Base-by-base conservation (phyloP, 495 filamentous ascomycete genomes). In the Penicillium atrosanguineum region DNA sequence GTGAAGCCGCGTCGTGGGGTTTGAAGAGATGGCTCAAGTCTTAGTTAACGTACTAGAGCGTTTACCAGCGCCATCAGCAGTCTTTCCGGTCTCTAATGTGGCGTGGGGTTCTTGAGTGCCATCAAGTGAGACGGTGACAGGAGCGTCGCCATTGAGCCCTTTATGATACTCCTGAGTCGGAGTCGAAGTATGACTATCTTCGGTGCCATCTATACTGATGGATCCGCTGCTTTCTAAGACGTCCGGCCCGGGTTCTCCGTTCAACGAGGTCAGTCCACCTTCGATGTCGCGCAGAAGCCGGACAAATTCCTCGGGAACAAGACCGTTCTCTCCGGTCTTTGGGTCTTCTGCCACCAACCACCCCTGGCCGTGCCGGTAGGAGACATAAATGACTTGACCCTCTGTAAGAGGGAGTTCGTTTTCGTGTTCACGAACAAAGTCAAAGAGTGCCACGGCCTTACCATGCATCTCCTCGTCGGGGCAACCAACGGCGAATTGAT, bases 401-500 rank as follows among this genome's bases (percentile, higher is more conserved):
- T 98, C 94, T 0, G 87, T 85, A 18, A 98, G 75, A 15, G 90
- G 91, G 14, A 98, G 81, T 71, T 98, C 94, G 59, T 96, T 98
- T 63, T 96, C 91, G 63, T 97, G 96, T 67, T 97, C 94, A 23
- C 91, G 83, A 47, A 85, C 83, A 68, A 98, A 98, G 68, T 96
- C 90, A 63, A 95, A 98, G 12, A 98, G 78, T 6, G 94, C 95
- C 20, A 98, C 90, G 34, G 93, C 93, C 64, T 95, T 95, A 39
- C 93, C 93, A 65, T 96, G 90, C 89, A 96, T 95, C 67, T 96
- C 92, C 70, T 97, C 93, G 61, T 96, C 93, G 7, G 93, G 91
- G 21, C 89, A 95, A 19, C 90, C 91, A 54, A 97, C 95, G 6
- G 90, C 93, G 62, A 97, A 96, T 60, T 94, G 88, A 69, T 96